Conservation (phyloP, 371 early-diverging fungal species). For the Parasitella parasitica region DNA sequence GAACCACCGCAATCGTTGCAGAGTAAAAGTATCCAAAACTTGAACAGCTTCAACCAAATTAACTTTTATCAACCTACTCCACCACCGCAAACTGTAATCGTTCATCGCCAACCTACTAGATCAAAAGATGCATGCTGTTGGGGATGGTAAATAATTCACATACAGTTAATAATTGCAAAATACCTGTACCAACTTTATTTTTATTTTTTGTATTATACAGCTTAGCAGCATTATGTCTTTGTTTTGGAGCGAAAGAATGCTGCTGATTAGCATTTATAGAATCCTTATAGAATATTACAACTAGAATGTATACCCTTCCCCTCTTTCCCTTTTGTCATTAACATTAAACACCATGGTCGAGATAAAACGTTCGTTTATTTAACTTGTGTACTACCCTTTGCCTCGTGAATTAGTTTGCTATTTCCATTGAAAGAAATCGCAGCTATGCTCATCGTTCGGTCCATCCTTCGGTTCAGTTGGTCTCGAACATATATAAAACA, state of each 20-base stretch:
- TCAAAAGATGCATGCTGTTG: conserved; percentile 49
- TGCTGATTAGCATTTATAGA: neutral
- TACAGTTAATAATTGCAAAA: too few relatives aligned
- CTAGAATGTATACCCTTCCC: neutral
- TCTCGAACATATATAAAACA: conserved; percentile 70
- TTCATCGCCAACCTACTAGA: conserved; percentile 33
- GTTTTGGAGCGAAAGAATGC: conserved; percentile 32
- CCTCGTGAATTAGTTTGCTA: neutral
- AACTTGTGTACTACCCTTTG: neutral
- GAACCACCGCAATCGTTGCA: neutral
- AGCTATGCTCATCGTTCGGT: conserved; percentile 33
- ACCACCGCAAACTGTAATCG: conserved; percentile 42
- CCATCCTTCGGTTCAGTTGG: conserved; percentile 49
- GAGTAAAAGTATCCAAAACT: neutral
- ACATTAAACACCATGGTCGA: too few relatives aligned
- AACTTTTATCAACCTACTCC: conserved; percentile 39
- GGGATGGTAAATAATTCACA: conserved; percentile 55
- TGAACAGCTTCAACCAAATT: neutral
- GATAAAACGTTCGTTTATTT: too few relatives aligned
- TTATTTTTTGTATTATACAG: conserved; percentile 12
- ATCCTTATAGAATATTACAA: neutral
- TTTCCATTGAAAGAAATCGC: conserved; percentile 63
- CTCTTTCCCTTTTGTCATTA: too few relatives aligned
- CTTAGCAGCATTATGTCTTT: conserved; percentile 26
- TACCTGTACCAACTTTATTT: too few relatives aligned